Conservation (phyloP, 2,329 filamentous ascomycete species). For the Fusarium stilboides region DNA sequence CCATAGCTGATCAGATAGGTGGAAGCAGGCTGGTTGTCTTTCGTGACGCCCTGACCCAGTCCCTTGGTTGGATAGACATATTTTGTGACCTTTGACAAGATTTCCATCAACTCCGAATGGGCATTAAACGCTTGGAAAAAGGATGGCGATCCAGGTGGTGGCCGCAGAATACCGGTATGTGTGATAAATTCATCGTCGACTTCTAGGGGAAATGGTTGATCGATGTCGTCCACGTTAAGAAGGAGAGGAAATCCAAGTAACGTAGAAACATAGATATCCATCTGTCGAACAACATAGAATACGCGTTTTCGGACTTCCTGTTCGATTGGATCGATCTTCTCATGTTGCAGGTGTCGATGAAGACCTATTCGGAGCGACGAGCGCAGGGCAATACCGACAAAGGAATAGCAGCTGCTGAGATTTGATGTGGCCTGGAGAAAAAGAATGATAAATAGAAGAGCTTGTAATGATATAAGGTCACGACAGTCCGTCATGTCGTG, state of each 20-base stretch:
- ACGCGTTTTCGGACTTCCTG: slow-evolving; percentile 74
- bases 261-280: slow-evolving; percentile 79
- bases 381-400: slow-evolving; percentile 82
- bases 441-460: slow-evolving; percentile 83
- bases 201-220: slow-evolving; percentile 75
- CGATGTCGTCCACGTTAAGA: slow-evolving; percentile 75
- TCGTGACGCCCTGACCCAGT: slow-evolving; percentile 62
- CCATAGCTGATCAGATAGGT: slow-evolving; percentile 75
- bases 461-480: slow-evolving; percentile 81
- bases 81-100: slow-evolving; percentile 75
- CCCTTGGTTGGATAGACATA: slow-evolving; percentile 76
- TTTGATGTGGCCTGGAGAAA: slow-evolving; percentile 87
- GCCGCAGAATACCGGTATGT: slow-evolving; percentile 67
- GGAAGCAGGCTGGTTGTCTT: slow-evolving; percentile 60
- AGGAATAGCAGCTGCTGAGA: slow-evolving; percentile 84
- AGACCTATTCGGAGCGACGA: slow-evolving; percentile 84
- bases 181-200: slow-evolving; percentile 79
- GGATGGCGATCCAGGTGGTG: slow-evolving; percentile 70
- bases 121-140: slow-evolving; percentile 77
- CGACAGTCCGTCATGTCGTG: slow-evolving; percentile 78
- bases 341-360: slow-evolving; percentile 79
- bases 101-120: slow-evolving; percentile 74
- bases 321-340: slow-evolving; percentile 74
- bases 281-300: slow-evolving; percentile 78
- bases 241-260: slow-evolving; percentile 77